Percentiles rank a stretch among this genome's conserved stretches.
phyloP scores from a whole-genome alignment of 352 stramenopile genomes.

The Phytophthora sp. region DNA sequence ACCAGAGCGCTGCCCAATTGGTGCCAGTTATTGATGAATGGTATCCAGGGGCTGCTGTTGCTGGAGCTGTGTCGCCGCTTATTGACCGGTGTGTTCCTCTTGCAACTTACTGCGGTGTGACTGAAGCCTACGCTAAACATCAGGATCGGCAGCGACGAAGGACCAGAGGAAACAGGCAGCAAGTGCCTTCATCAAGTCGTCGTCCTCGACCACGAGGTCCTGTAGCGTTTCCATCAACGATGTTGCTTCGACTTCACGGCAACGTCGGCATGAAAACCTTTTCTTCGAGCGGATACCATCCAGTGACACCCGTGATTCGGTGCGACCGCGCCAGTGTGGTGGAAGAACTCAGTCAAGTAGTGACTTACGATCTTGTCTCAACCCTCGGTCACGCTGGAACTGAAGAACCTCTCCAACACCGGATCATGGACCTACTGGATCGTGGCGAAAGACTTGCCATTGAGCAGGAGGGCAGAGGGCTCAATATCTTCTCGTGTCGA shows the following conservation, averaged over 20 bases:
- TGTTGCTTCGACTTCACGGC: constrained; percentile 49
- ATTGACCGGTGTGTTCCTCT: constrained; percentile 47
- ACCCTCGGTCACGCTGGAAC: background rate
- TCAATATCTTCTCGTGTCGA: constrained; percentile 45
- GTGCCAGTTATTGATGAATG: constrained; percentile 37
- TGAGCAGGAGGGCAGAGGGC: constrained; percentile 19
- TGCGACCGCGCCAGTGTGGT: constrained; percentile 24
- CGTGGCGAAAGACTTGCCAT: constrained; percentile 24
- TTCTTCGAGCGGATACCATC: constrained; percentile 49
- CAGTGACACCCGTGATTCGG: constrained; percentile 51
- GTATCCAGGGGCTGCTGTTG: constrained; percentile 43
- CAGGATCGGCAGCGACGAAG: constrained; percentile 14
- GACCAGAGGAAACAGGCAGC: constrained; percentile 4
- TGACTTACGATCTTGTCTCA: constrained; percentile 33
- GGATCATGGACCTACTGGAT: constrained; percentile 33
- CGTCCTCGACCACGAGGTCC: constrained; percentile 4
- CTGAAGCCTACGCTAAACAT: background rate
- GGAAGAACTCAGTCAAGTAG: constrained; percentile 8
- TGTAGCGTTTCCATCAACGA: constrained; percentile 47
- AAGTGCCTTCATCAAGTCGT: constrained; percentile 1
- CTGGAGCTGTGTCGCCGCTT: constrained; percentile 50
- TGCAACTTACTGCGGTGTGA: constrained; percentile 16
- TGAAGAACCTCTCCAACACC: background rate
- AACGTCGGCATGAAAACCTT: constrained; percentile 41
- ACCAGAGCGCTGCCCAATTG: constrained; percentile 51